Percentiles rank a stretch among this genome's conserved stretches.
Conservation (phyloP, 306 rosid genomes). For the Morella rubra region DNA sequence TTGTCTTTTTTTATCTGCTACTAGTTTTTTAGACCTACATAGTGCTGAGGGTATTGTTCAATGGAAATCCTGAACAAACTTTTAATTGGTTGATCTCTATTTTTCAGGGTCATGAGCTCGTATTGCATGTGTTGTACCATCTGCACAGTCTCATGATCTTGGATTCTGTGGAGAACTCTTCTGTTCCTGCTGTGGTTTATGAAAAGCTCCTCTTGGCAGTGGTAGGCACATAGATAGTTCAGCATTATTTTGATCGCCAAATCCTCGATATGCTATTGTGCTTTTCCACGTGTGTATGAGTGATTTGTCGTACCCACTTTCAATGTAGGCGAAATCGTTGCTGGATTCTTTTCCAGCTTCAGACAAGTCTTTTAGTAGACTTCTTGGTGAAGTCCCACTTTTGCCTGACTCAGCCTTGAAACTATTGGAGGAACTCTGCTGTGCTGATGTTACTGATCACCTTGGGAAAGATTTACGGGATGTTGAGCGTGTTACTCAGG, state of each 20-base stretch:
- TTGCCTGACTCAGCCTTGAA: conserved; percentile 75
- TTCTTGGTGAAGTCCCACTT: conserved; percentile 91
- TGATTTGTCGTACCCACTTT: conserved; percentile 22
- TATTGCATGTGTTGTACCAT: conserved; percentile 80
- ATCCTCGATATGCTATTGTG: neutral
- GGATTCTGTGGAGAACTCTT: conserved; percentile 55
- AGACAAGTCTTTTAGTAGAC: conserved; percentile 92
- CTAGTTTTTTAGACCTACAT: neutral
- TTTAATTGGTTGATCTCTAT: conserved; percentile 12
- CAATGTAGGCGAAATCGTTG: conserved; percentile 67
- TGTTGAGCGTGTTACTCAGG: conserved; percentile 93
- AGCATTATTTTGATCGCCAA: conserved; percentile 17
- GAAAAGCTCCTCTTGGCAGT: conserved; percentile 86
- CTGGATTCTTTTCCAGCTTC: conserved; percentile 88
- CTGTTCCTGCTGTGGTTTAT: conserved; percentile 61
- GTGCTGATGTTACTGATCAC: conserved; percentile 57
- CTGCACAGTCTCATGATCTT: conserved; percentile 59
- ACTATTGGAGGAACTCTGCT: conserved; percentile 77
- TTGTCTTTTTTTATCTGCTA: neutral
- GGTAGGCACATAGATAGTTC: conserved; percentile 50
- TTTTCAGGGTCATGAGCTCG: conserved; percentile 95
- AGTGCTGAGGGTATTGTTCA: neutral
- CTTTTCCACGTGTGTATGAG: conserved; percentile 21
- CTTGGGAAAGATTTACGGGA: conserved; percentile 73
- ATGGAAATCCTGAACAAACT: neutral